Percentiles rank a stretch among this genome's conserved stretches.
Conservation (phyloP, 192 early-diverging fungal genomes). For the Backusella tuberculispora region DNA sequence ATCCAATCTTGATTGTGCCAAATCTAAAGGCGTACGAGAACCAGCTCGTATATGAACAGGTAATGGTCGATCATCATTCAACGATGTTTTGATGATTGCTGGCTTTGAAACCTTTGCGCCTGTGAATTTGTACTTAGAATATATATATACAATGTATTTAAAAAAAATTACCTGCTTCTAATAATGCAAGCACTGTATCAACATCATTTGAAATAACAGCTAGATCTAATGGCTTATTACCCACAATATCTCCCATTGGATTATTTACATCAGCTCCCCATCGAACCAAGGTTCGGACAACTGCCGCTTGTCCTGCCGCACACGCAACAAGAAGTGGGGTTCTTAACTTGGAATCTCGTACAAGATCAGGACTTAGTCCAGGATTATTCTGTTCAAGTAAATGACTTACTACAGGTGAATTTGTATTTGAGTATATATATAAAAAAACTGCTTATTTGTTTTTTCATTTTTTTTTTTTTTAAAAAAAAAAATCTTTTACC, state of each 20-base stretch:
- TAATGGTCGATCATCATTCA: neutral
- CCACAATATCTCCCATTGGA: slow-evolving; percentile 40
- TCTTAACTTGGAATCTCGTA: slow-evolving; percentile 38
- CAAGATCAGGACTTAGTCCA: slow-evolving; percentile 34
- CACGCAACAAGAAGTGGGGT: slow-evolving; percentile 42
- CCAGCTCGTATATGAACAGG: slow-evolving; percentile 19
- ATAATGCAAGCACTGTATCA: slow-evolving; percentile 36
- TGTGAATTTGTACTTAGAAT: neutral
- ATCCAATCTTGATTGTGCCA: slow-evolving; percentile 39
- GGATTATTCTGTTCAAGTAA: slow-evolving; percentile 21
- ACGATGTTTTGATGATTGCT: neutral
- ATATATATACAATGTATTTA: neutral
- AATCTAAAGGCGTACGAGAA: slow-evolving; percentile 37
- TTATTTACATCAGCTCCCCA: slow-evolving; percentile 41
- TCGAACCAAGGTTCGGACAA: slow-evolving; percentile 26
- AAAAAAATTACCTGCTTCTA: slow-evolving; percentile 31
- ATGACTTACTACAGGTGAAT: slow-evolving; percentile 20
- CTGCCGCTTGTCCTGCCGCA: slow-evolving; percentile 37
- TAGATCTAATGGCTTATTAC: slow-evolving; percentile 41
- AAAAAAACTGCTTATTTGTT: neutral
- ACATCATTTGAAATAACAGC: slow-evolving; percentile 44
- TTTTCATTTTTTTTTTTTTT: neutral
- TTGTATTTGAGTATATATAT: neutral
- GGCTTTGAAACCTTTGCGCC: neutral
- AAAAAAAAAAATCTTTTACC: slow-evolving; percentile 26